A percentile compares a stretch with the other conserved stretches of the same genome.
Evolutionary conservation across 805 yeast genomes (phyloP).

Genomic region (Debaryomyces maramus): DNA sequence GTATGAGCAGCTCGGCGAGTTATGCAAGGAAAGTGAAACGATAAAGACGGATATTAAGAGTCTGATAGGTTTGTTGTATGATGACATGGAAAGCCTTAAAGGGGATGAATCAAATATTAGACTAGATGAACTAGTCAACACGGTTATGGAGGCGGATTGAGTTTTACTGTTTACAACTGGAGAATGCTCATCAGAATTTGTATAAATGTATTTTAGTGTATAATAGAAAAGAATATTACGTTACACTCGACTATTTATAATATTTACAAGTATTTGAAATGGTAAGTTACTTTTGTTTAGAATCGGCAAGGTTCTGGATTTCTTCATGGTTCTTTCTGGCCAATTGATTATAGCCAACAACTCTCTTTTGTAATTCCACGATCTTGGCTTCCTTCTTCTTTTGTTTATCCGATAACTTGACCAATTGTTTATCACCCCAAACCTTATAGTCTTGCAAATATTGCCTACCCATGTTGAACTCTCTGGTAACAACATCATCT

Average conservation of each 20-base stretch:
- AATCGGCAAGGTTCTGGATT: slow-evolving; percentile 7
- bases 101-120: slow-evolving; percentile 18
- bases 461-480: slow-evolving; percentile 76
- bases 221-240: slow-evolving; percentile 2
- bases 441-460: slow-evolving; percentile 77
- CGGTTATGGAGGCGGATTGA: slow-evolving; percentile 1
- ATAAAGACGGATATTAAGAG: slow-evolving; percentile 20
- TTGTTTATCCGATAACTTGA: slow-evolving; percentile 45
- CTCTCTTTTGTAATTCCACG: slow-evolving; percentile 40
- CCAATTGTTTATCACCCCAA: slow-evolving; percentile 71
- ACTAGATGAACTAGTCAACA: slow-evolving; percentile 24
- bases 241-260: neutral
- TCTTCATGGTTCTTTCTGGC: slow-evolving; percentile 36
- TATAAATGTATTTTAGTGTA: slow-evolving; percentile 5
- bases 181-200: neutral
- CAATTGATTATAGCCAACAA: slow-evolving; percentile 36
- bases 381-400: slow-evolving; percentile 29
- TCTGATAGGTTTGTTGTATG: slow-evolving; percentile 21
- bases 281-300: neutral
- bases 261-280: slow-evolving; percentile 8
- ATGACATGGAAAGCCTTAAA: slow-evolving; percentile 19
- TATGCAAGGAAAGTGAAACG: slow-evolving; percentile 20
- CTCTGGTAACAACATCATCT: slow-evolving; percentile 73
- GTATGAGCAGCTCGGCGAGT: slow-evolving; percentile 19
- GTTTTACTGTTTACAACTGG: neutral